phyloP scores from a whole-genome alignment of 805 yeast genomes.

The Pachysolen tannophilus region DNA sequence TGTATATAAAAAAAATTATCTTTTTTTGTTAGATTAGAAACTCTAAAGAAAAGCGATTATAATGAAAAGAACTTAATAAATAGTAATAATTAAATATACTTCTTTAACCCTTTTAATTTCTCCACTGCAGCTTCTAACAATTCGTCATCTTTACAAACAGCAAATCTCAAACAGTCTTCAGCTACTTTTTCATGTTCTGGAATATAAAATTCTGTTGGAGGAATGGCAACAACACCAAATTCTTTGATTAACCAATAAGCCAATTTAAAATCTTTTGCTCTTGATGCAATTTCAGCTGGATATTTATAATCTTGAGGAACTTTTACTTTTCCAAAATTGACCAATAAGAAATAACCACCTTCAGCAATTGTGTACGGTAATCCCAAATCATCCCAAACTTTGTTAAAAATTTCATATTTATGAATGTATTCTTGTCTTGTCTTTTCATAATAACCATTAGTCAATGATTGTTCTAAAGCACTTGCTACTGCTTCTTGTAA shows the following conservation, averaged over 20 bases:
- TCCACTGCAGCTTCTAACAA: constrained; percentile 75
- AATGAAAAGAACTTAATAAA: too few relatives aligned
- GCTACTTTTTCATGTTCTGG: constrained; percentile 65
- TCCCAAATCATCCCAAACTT: constrained; percentile 77
- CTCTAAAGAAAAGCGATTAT: too few relatives aligned
- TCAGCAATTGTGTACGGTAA: constrained; percentile 87
- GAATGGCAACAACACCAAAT: constrained; percentile 91
- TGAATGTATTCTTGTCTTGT: constrained; percentile 61
- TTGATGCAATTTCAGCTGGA: constrained; percentile 59
- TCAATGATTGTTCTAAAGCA: constrained; percentile 57
- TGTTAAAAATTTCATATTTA: constrained; percentile 68
- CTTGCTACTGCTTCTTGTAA: constrained; percentile 86
- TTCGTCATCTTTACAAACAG: constrained; percentile 89
- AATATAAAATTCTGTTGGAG: constrained; percentile 91
- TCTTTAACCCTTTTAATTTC: constrained; percentile 61
- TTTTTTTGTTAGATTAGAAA: too few relatives aligned
- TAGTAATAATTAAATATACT: constrained; percentile 48
- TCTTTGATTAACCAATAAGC: constrained; percentile 93
- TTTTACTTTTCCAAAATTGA: constrained; percentile 74
- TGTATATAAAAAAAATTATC: too few relatives aligned
- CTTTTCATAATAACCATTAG: constrained; percentile 56
- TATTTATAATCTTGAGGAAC: constrained; percentile 65
- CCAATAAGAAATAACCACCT: constrained; percentile 90
- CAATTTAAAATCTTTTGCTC: constrained; percentile 79
- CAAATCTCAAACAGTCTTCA: constrained; percentile 83